Conservation (phyloP, 371 early-diverging fungal genomes). For the Mucor lusitanicus region DNA sequence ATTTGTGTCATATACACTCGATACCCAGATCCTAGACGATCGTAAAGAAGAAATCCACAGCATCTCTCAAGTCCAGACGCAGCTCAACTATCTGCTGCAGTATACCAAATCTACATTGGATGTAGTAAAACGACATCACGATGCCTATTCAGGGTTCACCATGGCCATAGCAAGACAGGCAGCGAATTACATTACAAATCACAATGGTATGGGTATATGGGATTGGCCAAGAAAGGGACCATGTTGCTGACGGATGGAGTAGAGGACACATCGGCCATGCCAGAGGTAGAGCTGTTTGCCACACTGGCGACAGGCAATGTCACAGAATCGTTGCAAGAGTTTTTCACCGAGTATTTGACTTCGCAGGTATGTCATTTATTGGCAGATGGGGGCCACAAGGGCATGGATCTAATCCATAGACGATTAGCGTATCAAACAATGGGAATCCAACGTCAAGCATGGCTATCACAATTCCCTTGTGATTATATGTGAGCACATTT, state of each 20-base stretch:
- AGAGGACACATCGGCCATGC: constrained; percentile 19
- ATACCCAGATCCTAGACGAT: constrained; percentile 10
- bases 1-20: constrained; percentile 1
- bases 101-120: constrained; percentile 8
- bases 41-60: constrained; percentile 21
- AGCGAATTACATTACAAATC: constrained; percentile 1
- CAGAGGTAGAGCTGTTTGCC: constrained; percentile 23
- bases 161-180: constrained; percentile 1
- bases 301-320: constrained; percentile 21
- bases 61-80: constrained; percentile 18
- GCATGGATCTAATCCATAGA: too few species aligned
- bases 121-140: constrained; percentile 15
- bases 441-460: constrained; percentile 11
- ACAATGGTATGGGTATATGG: constrained; percentile 8
- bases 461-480: constrained; percentile 10
- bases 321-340: constrained; percentile 5
- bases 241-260: neutral
- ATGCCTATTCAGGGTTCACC: neutral
- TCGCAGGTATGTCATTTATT: constrained; percentile 10
- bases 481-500: constrained; percentile 14
- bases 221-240: neutral
- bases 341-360: constrained; percentile 18
- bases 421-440: constrained; percentile 20
- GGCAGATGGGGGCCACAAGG: too few species aligned
- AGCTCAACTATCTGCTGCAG: constrained; percentile 21